These are phyloP conservation scores for Cubamyces lactineus DNA, from an alignment of 768 basidiomycete genomes.

Conservation along the genomic window DNA sequence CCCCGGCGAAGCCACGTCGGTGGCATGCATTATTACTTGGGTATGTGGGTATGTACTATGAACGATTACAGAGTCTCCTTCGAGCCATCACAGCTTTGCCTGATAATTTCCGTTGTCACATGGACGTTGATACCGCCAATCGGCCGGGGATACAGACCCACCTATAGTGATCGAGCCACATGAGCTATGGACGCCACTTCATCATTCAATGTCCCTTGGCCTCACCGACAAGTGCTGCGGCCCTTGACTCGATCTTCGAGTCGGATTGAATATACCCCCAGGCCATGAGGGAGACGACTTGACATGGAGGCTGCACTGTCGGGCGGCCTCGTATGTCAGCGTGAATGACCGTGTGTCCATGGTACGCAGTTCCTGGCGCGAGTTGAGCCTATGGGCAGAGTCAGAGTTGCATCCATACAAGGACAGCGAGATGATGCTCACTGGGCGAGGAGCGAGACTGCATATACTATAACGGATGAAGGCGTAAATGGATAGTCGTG, in stretches of 20 bases:
- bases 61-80: no score
- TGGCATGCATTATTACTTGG: no score
- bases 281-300: background rate
- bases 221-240: conserved; percentile 6
- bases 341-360: background rate
- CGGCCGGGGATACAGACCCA: background rate
- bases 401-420: background rate
- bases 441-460: conserved; percentile 8
- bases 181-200: background rate
- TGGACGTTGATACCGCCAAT: background rate
- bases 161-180: background rate
- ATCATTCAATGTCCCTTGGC: background rate
- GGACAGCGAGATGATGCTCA: background rate
- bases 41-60: no score
- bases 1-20: no score
- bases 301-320: background rate
- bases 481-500: rapidly evolving
- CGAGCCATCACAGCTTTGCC: no score
- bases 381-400: background rate
- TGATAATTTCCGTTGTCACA: background rate
- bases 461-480: background rate
- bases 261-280: background rate
- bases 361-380: background rate
- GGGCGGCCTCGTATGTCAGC: background rate
- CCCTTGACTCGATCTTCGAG: background rate